Percentiles rank a stretch among this genome's conserved stretches.
Conservation (phyloP, 352 stramenopile genomes). For the Phytophthora palmivora region DNA sequence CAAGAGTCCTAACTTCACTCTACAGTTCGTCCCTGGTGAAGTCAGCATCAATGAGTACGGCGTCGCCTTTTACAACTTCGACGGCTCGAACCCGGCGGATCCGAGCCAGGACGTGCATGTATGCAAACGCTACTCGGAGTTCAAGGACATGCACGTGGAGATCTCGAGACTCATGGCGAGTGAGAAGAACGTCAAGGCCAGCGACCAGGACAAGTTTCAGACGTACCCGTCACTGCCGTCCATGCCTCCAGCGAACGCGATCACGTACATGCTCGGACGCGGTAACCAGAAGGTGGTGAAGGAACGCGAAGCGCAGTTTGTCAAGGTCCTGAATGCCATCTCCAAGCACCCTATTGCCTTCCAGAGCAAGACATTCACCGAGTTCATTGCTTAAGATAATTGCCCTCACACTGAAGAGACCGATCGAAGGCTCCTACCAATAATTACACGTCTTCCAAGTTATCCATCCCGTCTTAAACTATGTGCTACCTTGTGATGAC, state of each 20-base stretch:
- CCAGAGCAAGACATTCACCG: slow-evolving; percentile 53
- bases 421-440: slow-evolving; percentile 10
- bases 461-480: no score
- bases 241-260: slow-evolving; percentile 51
- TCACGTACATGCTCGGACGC: slow-evolving; percentile 54
- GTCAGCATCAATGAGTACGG: slow-evolving; percentile 59
- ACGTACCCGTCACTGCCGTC: slow-evolving; percentile 67
- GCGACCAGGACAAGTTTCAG: slow-evolving; percentile 59
- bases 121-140: slow-evolving; percentile 81
- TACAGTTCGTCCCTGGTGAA: slow-evolving; percentile 52
- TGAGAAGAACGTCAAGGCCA: slow-evolving; percentile 53
- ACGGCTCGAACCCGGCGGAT: slow-evolving; percentile 48
- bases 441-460: slow-evolving; percentile 6
- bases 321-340: slow-evolving; percentile 72
- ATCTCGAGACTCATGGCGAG: slow-evolving; percentile 65
- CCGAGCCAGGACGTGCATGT: slow-evolving; percentile 53
- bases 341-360: slow-evolving; percentile 55
- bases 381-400: slow-evolving; percentile 51
- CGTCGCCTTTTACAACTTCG: slow-evolving; percentile 72
- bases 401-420: slow-evolving; percentile 1
- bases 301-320: slow-evolving; percentile 67
- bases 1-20: slow-evolving; percentile 22
- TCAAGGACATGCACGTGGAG: slow-evolving; percentile 66
- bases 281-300: slow-evolving; percentile 59
- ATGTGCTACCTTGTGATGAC: no score